These are phyloP conservation scores for Debaryomycetaceae sp. DNA, from an alignment of 1,139 yeast species.

Conservation along the genomic window DNA sequence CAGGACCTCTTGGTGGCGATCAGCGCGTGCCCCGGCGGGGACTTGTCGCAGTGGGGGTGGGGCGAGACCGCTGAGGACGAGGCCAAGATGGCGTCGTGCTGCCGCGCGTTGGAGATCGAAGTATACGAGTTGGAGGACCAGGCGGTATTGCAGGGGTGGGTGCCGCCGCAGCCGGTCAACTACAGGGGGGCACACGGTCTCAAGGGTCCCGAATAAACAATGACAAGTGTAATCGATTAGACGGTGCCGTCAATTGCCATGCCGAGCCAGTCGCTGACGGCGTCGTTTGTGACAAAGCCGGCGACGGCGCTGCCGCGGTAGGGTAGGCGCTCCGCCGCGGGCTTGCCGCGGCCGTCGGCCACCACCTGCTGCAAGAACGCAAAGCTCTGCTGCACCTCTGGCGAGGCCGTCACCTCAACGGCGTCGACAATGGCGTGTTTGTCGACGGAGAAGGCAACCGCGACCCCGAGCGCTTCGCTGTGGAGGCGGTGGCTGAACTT, in stretches of 20 bases:
- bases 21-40: constrained; percentile 72
- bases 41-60: constrained; percentile 68
- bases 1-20: constrained; percentile 61
- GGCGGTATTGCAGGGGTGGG: constrained; percentile 45
- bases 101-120: constrained; percentile 61
- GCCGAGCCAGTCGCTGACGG: constrained; percentile 46
- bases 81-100: constrained; percentile 55
- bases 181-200: constrained; percentile 59
- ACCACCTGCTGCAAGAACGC: constrained; percentile 26
- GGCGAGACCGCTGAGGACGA: constrained; percentile 49
- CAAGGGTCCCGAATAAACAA: constrained; percentile 14
- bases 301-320: constrained; percentile 44
- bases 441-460: constrained; percentile 37
- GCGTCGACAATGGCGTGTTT: constrained; percentile 30
- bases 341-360: constrained; percentile 16
- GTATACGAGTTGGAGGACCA: constrained; percentile 50
- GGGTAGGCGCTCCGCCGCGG: constrained; percentile 14
- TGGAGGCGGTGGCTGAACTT: constrained; percentile 46
- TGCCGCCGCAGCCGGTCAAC: constrained; percentile 43
- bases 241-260: constrained; percentile 42
- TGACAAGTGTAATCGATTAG: constrained; percentile 22
- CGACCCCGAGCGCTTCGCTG: constrained; percentile 26
- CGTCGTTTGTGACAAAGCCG: constrained; percentile 42
- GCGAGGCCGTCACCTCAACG: constrained; percentile 17
- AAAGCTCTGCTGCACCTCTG: constrained; percentile 21